A percentile compares a stretch with the other conserved stretches of the same genome.
Evolutionary conservation across 352 stramenopile genomes (phyloP).

Genomic region (Blastocystis hominis): DNA sequence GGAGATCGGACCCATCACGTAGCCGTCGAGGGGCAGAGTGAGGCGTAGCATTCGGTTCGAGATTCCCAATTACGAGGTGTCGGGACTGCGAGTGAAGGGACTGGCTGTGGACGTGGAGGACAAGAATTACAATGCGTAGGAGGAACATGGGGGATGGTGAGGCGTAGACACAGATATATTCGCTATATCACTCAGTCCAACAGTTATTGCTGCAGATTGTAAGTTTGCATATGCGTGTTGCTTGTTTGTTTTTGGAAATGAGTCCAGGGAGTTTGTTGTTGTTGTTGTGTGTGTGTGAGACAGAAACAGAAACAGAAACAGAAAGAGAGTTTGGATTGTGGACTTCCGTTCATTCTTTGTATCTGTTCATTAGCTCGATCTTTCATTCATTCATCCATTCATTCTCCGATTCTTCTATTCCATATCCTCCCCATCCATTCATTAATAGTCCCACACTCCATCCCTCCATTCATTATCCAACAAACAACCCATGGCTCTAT

Average conservation of each 20-base stretch:
- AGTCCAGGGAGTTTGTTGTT: too few relatives aligned
- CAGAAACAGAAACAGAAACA: too few relatives aligned
- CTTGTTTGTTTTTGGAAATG: neutral
- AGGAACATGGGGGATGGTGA: neutral
- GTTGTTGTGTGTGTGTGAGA: too few relatives aligned
- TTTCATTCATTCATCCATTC: too few relatives aligned
- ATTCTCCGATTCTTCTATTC: neutral
- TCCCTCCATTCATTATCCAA: neutral
- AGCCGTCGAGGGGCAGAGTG: neutral
- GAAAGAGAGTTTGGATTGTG: too few relatives aligned
- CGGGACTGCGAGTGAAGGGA: constrained; percentile 90
- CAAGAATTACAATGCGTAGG: constrained; percentile 84
- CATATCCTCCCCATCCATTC: neutral
- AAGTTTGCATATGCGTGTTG: constrained; percentile 60
- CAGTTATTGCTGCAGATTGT: constrained; percentile 91
- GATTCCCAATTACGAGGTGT: constrained; percentile 99
- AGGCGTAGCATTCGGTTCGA: constrained; percentile 84
- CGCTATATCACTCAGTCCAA: constrained; percentile 94
- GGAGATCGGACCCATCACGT: constrained; percentile 24
- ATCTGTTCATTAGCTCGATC: too few relatives aligned
- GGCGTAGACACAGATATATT: constrained; percentile 84
- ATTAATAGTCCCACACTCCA: neutral
- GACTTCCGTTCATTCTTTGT: too few relatives aligned
- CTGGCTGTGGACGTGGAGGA: constrained; percentile 89
- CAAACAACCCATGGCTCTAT: neutral